phyloP scores from a whole-genome alignment of 2,329 filamentous ascomycete genomes.

The Colletotrichum tamarilloi region DNA sequence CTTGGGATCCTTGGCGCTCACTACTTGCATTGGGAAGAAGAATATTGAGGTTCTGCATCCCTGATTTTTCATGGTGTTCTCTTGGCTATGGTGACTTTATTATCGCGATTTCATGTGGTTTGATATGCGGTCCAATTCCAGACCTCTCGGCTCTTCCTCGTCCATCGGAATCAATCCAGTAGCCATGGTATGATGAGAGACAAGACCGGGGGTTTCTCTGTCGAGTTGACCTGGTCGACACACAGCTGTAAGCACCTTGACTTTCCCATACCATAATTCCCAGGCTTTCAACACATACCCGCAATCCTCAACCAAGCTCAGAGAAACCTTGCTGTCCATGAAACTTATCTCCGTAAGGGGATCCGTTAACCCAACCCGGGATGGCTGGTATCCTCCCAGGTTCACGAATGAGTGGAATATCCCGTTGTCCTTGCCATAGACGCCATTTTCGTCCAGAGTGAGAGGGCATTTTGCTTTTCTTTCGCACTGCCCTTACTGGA shows the following conservation, averaged over 20 bases:
- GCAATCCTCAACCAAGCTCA: neutral
- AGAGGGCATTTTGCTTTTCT: too few species aligned
- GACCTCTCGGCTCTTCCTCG: neutral
- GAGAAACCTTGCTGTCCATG: neutral
- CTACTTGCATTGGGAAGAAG: neutral
- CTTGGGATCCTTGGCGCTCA: neutral
- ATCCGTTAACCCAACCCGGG: neutral
- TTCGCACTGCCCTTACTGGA: too few species aligned
- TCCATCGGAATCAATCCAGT: too few species aligned
- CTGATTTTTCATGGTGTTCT: neutral
- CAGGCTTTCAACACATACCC: too few species aligned
- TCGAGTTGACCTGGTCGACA: too few species aligned
- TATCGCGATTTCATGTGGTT: neutral
- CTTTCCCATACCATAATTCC: too few species aligned
- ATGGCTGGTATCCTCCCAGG: neutral
- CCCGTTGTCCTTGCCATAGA: neutral
- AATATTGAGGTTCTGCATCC: neutral
- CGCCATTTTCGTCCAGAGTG: neutral
- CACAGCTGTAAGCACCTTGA: too few species aligned
- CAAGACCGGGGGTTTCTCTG: too few species aligned
- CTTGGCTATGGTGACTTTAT: neutral
- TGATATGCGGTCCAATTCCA: neutral
- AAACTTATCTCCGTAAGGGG: neutral
- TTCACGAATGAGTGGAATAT: neutral
- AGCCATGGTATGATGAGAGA: too few species aligned